Percentiles rank a stretch among this genome's conserved stretches.
Conservation (phyloP, 208 protist species). For the Trypanosomatidae sp. region DNA sequence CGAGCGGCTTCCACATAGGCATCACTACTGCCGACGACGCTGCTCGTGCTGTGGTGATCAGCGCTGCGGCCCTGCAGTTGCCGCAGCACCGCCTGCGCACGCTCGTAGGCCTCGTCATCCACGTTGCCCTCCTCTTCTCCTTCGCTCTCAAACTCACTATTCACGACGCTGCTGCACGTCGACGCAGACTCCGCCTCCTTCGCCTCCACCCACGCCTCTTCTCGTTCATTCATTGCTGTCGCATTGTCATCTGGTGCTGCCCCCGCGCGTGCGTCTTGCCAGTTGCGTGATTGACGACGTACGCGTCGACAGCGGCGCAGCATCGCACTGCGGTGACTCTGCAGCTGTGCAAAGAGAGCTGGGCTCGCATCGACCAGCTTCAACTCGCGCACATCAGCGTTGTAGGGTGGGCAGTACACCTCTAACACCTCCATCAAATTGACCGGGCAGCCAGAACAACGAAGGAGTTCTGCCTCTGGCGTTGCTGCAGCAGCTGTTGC, state of each 20-base stretch:
- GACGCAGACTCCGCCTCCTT: conserved; percentile 49
- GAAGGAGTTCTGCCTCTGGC: no score
- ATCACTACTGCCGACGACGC: conserved; percentile 17
- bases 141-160: no score
- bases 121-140: no score
- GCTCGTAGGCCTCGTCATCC: no score
- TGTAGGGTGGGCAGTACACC: conserved; percentile 83
- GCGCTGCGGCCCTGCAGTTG: no score
- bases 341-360: conserved; percentile 15
- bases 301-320: conserved; percentile 15
- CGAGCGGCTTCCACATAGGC: conserved; percentile 11
- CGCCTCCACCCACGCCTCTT: conserved; percentile 29
- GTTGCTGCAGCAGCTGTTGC: no score
- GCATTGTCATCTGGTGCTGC: no score
- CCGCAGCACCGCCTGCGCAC: no score
- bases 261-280: not conserved
- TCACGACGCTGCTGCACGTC: conserved; percentile 43
- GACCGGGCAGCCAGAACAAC: conserved; percentile 52
- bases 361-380: conserved; percentile 17
- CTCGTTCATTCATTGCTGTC: conserved; percentile 3
- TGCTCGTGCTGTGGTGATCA: no score
- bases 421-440: conserved; percentile 84
- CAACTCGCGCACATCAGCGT: conserved; percentile 29
- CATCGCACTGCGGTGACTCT: conserved; percentile 21
- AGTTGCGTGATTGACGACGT: not conserved